A percentile compares a stretch with the other conserved stretches of the same genome.
Evolutionary conservation across 2,329 filamentous ascomycete species (phyloP).

Genomic region (Fusarium circinatum): DNA sequence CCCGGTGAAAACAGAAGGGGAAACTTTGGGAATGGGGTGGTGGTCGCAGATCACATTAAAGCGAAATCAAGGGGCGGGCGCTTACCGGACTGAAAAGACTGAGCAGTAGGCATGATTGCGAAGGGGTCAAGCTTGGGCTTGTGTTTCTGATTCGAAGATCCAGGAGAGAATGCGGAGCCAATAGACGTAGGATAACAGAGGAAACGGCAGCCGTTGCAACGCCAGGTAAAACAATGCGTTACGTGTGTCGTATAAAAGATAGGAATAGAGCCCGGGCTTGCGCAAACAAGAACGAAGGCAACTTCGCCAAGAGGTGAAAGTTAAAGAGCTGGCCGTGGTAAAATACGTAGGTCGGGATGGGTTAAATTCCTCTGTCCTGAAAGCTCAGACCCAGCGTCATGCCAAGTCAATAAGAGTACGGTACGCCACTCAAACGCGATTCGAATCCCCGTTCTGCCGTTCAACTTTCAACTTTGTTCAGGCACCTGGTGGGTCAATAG

Average conservation of each 20-base stretch:
- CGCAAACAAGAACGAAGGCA: conserved; percentile 10
- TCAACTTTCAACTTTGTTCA: conserved; percentile 32
- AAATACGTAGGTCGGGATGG: conserved; percentile 42
- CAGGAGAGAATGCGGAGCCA: conserved; percentile 37
- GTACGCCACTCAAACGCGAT: conserved; percentile 37
- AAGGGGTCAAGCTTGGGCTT: conserved; percentile 40
- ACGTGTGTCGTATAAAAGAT: conserved; percentile 17
- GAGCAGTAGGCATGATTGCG: conserved; percentile 44
- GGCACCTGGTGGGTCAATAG: conserved; percentile 39
- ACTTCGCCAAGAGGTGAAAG: conserved; percentile 22
- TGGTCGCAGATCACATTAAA: conserved; percentile 45
- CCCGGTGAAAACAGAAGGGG: conserved; percentile 33
- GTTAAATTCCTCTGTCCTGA: conserved; percentile 47
- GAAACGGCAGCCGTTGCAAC: conserved; percentile 31
- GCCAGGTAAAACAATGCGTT: conserved; percentile 30
- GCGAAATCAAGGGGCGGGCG: conserved; percentile 46
- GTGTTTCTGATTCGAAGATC: conserved; percentile 42
- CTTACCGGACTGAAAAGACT: conserved; percentile 44
- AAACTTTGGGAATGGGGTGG: conserved; percentile 23
- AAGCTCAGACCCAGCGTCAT: conserved; percentile 47
- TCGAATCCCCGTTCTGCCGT: conserved; percentile 39
- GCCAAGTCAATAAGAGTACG: conserved; percentile 39
- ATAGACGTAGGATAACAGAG: conserved; percentile 22
- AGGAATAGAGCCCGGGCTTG: conserved; percentile 10
- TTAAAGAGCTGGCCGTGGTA: conserved; percentile 27